Percentiles rank a stretch among this genome's conserved stretches.
phyloP scores from a whole-genome alignment of 495 filamentous ascomycete species.

The Penicillium steckii region DNA sequence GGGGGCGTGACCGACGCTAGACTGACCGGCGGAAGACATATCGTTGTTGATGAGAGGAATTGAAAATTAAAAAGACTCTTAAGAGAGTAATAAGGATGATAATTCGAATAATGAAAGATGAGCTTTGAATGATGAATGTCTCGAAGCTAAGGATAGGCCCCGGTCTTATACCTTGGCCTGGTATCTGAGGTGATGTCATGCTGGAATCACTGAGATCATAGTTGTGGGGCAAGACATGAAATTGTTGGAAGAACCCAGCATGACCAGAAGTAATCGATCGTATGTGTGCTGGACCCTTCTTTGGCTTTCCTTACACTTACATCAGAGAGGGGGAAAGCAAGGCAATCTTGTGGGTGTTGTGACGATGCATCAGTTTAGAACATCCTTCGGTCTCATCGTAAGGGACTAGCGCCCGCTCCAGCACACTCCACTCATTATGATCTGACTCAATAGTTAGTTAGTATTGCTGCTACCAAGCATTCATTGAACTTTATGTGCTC shows the following conservation, averaged over 20 bases:
- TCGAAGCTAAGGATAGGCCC: not conserved
- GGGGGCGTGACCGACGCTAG: slow-evolving; percentile 50
- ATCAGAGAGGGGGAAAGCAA: slow-evolving; percentile 10
- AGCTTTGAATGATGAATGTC: not conserved
- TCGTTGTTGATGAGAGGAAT: slow-evolving; percentile 7
- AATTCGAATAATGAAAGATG: not conserved
- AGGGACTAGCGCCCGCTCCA: not conserved
- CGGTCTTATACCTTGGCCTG: slow-evolving; percentile 19
- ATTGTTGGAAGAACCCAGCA: slow-evolving; percentile 11
- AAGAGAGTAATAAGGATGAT: not conserved
- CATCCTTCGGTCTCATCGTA: not conserved
- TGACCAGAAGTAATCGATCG: slow-evolving; percentile 2
- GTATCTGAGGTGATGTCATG: slow-evolving; percentile 32
- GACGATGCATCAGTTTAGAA: slow-evolving; percentile 15
- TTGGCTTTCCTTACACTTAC: not conserved
- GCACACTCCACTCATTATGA: slow-evolving; percentile 13
- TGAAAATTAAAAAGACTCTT: slow-evolving; percentile 3
- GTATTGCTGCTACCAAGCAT: no score
- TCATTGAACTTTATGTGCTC: no score
- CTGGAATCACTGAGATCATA: slow-evolving; percentile 39
- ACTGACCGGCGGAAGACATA: slow-evolving; percentile 31
- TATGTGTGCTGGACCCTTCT: slow-evolving; percentile 10
- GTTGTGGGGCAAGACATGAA: slow-evolving; percentile 22
- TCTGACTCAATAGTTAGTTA: not conserved
- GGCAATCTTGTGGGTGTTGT: slow-evolving; percentile 12